Evolutionary conservation across 2,329 filamentous ascomycete genomes (phyloP).

Genomic region (Fusarium annulatum): DNA sequence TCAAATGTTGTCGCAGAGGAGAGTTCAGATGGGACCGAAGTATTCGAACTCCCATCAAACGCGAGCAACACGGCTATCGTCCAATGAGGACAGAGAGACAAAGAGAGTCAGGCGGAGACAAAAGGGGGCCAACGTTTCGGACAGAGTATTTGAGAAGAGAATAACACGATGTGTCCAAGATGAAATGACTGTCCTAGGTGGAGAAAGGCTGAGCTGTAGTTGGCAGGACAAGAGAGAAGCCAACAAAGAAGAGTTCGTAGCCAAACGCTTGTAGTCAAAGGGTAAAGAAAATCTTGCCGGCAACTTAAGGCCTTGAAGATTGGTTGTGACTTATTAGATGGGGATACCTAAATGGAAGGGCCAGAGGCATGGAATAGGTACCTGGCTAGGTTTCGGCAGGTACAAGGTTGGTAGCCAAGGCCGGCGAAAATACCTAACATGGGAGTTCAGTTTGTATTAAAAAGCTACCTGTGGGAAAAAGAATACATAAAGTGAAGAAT

Average conservation of each 20-base stretch:
- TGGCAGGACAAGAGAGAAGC: background rate
- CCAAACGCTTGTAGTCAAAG: slow-evolving; percentile 1
- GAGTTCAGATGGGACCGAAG: background rate
- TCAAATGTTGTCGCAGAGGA: background rate
- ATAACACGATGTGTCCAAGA: slow-evolving; percentile 17
- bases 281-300: slow-evolving; percentile 2
- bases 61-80: slow-evolving; percentile 18
- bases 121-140: slow-evolving; percentile 30
- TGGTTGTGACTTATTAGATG: slow-evolving; percentile 25
- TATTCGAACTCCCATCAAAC: slow-evolving; percentile 21
- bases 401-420: slow-evolving; percentile 13
- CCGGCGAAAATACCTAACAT: slow-evolving; percentile 1
- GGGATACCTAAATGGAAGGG: slow-evolving; percentile 31
- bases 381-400: background rate
- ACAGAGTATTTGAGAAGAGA: slow-evolving; percentile 20
- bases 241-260: slow-evolving; percentile 10
- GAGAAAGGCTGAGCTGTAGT: background rate
- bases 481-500: background rate
- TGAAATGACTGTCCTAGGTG: background rate
- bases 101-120: slow-evolving; percentile 23
- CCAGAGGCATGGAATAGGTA: slow-evolving; percentile 17
- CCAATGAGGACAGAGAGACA: slow-evolving; percentile 26
- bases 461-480: background rate
- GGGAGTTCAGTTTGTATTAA: background rate
- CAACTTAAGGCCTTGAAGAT: background rate